Base-by-base conservation (phyloP, 2,329 filamentous ascomycete species). In the Leptosphaerulina australis region DNA sequence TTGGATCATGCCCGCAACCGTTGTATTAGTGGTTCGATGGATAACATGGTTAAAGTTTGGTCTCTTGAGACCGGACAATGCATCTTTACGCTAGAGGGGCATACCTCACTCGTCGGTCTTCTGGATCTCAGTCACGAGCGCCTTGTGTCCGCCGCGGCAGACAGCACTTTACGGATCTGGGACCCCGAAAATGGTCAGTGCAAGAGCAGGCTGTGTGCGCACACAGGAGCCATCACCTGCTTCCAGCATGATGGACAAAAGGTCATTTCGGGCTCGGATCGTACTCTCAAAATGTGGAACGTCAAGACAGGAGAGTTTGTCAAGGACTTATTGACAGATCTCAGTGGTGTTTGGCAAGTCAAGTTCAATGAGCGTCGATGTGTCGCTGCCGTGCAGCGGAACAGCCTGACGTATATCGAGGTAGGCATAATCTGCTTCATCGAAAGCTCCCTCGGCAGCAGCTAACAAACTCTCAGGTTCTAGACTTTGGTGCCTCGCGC, bases 221-320 rank as follows among this genome's bases (percentile, higher is more conserved):
- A 99, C 67, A 97, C 93, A 0, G 94, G 93, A 26, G 94, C 94
- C 17, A 99, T 99, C 58, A 99, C 94, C 4, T 99, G 94, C 73
- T 99, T 99, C 74, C 94, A 99, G 74, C 94, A 99, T 64, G 94
- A 99, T 69, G 91, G 88, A 0, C 88, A 92, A 60, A 99, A 99
- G 70, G 92, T 99, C 25, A 96, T 99, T 49, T 96, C 90, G 30
- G 94, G 94, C 46, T 96, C 91, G 51, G 94, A 99, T 72, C 87
- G 93, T 66, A 97, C 91, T 3, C 80, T 99, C 58, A 99, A 99
- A 79, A 95, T 99, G 90, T 99, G 94, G 94, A 91, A 99, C 67
- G 88, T 97, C 39, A 85, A 86, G 64, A 96, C 88, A 1, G 94
- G 94, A 38, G 89, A 97, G 64, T 97, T 91, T 70, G 86, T 96